Evolutionary conservation across 345 rosid genomes (phyloP).

Genomic region (Triadica sebifera): DNA sequence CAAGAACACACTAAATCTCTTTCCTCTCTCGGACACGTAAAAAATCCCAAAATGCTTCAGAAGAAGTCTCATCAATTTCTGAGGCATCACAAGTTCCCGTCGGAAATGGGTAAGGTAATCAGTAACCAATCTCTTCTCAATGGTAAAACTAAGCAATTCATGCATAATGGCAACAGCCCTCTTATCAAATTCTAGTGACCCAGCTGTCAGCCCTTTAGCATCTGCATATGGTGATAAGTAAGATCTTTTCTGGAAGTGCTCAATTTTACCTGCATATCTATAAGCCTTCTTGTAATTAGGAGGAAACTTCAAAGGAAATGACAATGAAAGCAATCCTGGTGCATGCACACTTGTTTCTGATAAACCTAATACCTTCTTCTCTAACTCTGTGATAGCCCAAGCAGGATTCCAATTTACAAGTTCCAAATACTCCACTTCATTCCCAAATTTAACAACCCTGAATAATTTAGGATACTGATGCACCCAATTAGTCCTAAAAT

Average conservation of each 20-base stretch:
- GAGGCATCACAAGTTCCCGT: slow-evolving; percentile 77
- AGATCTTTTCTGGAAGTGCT: slow-evolving; percentile 73
- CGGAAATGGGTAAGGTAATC: slow-evolving; percentile 89
- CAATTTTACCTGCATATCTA: slow-evolving; percentile 69
- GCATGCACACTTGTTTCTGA: slow-evolving; percentile 36
- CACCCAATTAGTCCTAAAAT: slow-evolving; percentile 72
- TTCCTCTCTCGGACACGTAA: slow-evolving; percentile 91
- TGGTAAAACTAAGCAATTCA: slow-evolving; percentile 80
- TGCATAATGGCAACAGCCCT: slow-evolving; percentile 87
- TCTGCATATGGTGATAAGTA: slow-evolving; percentile 85
- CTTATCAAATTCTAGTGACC: slow-evolving; percentile 83
- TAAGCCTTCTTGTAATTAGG: slow-evolving; percentile 67
- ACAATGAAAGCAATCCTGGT: slow-evolving; percentile 68
- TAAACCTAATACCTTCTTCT: slow-evolving; percentile 54
- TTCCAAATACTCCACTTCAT: slow-evolving; percentile 59
- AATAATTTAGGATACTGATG: slow-evolving; percentile 63
- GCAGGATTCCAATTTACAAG: slow-evolving; percentile 75
- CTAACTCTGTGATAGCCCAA: slow-evolving; percentile 82
- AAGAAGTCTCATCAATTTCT: slow-evolving; percentile 88
- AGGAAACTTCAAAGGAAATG: slow-evolving; percentile 82
- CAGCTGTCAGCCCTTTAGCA: slow-evolving; percentile 62
- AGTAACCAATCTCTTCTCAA: slow-evolving; percentile 83
- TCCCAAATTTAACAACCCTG: slow-evolving; percentile 43
- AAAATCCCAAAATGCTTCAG: slow-evolving; percentile 85
- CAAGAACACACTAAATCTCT: slow-evolving; percentile 81